Conservation (phyloP, 108 stramenopile species). For the Pseudonitzschia delicatissima region DNA sequence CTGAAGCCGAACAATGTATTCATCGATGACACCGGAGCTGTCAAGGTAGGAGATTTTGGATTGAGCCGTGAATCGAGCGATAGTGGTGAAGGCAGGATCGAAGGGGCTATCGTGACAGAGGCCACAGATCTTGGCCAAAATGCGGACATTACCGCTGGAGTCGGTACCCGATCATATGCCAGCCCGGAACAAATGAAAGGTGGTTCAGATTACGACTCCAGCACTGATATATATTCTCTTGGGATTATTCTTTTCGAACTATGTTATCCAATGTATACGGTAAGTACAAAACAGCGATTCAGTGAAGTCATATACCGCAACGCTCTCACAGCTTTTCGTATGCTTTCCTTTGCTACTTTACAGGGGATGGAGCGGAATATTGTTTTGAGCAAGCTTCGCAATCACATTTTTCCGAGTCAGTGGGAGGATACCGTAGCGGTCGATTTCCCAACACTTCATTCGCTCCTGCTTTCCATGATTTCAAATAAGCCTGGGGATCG, state of each 20-base stretch:
- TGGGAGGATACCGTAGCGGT: constrained; percentile 49
- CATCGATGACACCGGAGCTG: constrained; percentile 73
- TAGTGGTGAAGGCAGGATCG: constrained; percentile 21
- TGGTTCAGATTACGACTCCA: constrained; percentile 88
- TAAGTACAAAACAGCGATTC: constrained; percentile 18
- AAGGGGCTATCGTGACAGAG: constrained; percentile 6
- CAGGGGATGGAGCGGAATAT: constrained; percentile 68
- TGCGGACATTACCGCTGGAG: constrained; percentile 81
- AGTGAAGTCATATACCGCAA: not conserved
- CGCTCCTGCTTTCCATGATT: constrained; percentile 66
- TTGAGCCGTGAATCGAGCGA: constrained; percentile 64
- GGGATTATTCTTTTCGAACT: constrained; percentile 96
- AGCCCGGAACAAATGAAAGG: constrained; percentile 91
- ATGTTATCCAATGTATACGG: constrained; percentile 89
- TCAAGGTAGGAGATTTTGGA: constrained; percentile 89
- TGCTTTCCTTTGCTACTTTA: not conserved
- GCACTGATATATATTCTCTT: constrained; percentile 91
- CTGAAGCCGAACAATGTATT: constrained; percentile 91
- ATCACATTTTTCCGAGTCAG: constrained; percentile 53
- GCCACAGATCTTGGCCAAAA: not conserved
- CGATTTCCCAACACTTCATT: constrained; percentile 57
- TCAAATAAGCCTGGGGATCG: constrained; percentile 54
- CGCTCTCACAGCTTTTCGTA: not conserved
- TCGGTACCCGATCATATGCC: constrained; percentile 92
- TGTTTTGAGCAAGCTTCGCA: constrained; percentile 41